A percentile compares a stretch with the other conserved stretches of the same genome.
These are phyloP conservation scores for Colletotrichum musae DNA, from an alignment of 2,329 filamentous ascomycete species.

Conservation along the genomic window DNA sequence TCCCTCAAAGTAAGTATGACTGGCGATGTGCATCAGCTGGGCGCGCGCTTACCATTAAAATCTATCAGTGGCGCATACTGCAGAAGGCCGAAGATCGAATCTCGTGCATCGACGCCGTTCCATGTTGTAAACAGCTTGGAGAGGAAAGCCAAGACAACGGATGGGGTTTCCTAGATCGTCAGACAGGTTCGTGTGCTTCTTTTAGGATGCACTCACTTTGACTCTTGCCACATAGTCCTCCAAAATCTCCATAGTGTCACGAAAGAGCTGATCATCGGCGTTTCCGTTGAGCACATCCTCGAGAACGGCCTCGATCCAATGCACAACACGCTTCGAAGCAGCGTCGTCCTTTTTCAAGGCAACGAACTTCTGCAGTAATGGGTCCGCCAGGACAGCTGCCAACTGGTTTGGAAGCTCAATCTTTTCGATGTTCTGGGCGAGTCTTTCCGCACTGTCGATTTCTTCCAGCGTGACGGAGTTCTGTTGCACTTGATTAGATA, in stretches of 20 bases:
- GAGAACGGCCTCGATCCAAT: conserved; percentile 72
- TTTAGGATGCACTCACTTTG: conserved; percentile 61
- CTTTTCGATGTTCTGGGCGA: conserved; percentile 81
- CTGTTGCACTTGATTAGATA: conserved; percentile 51
- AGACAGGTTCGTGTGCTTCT: conserved; percentile 7
- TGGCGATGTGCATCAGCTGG: background rate
- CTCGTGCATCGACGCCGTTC: conserved; percentile 71
- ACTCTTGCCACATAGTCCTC: conserved; percentile 69
- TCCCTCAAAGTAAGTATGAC: conserved; percentile 42
- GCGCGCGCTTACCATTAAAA: conserved; percentile 65
- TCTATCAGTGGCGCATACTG: conserved; percentile 67
- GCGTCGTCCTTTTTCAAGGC: conserved; percentile 72
- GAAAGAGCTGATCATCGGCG: conserved; percentile 61
- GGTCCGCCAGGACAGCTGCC: conserved; percentile 81
- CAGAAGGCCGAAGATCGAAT: conserved; percentile 71
- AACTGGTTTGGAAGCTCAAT: conserved; percentile 88
- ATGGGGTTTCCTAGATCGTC: conserved; percentile 48
- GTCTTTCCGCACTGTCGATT: conserved; percentile 77
- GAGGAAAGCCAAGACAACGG: conserved; percentile 66
- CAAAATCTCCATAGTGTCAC: conserved; percentile 69
- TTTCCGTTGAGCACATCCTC: conserved; percentile 69
- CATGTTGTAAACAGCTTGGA: conserved; percentile 69
- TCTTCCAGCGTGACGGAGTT: conserved; percentile 81
- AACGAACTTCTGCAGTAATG: conserved; percentile 83
- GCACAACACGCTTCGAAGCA: conserved; percentile 66